These are phyloP conservation scores for Amanita muscaria DNA, from an alignment of 768 basidiomycete species.

Conservation along the genomic window DNA sequence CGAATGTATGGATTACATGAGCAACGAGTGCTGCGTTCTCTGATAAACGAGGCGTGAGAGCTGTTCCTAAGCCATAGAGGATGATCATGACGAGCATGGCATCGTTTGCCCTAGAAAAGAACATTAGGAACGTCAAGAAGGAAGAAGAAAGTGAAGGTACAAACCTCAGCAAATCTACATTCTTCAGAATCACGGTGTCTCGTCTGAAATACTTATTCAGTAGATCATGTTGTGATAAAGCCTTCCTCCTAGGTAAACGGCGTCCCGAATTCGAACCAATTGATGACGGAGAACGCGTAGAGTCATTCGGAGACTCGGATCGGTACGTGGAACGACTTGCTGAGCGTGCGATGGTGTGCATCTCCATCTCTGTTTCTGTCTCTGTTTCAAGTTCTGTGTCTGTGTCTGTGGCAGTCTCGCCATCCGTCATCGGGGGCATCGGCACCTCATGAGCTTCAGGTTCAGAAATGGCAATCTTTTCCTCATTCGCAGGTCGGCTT, in stretches of 20 bases:
- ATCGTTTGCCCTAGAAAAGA: slow-evolving; percentile 69
- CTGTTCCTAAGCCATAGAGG: slow-evolving; percentile 51
- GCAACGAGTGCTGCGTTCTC: slow-evolving; percentile 42
- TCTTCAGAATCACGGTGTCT: slow-evolving; percentile 72
- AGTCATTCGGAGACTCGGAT: neutral
- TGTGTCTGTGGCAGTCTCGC: slow-evolving; percentile 65
- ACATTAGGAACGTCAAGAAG: slow-evolving; percentile 12
- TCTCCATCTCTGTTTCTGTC: neutral
- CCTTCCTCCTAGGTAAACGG: slow-evolving; percentile 16
- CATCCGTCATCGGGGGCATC: slow-evolving; percentile 63
- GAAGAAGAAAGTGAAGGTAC: neutral
- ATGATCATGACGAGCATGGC: slow-evolving; percentile 71
- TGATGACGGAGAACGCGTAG: slow-evolving; percentile 14
- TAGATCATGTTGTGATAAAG: slow-evolving; percentile 77
- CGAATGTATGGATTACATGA: slow-evolving; percentile 75
- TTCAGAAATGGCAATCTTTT: slow-evolving; percentile 8
- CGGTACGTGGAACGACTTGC: neutral
- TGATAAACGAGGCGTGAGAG: slow-evolving; percentile 52
- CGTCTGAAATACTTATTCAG: slow-evolving; percentile 85
- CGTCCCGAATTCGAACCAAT: slow-evolving; percentile 11
- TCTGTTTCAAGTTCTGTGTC: slow-evolving; percentile 52
- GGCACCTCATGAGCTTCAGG: slow-evolving; percentile 25
- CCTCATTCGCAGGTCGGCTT: slow-evolving; percentile 2
- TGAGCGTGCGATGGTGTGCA: neutral
- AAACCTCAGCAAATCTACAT: slow-evolving; percentile 81